phyloP scores from a whole-genome alignment of 108 stramenopile species.

The Nitzschia putrida region DNA sequence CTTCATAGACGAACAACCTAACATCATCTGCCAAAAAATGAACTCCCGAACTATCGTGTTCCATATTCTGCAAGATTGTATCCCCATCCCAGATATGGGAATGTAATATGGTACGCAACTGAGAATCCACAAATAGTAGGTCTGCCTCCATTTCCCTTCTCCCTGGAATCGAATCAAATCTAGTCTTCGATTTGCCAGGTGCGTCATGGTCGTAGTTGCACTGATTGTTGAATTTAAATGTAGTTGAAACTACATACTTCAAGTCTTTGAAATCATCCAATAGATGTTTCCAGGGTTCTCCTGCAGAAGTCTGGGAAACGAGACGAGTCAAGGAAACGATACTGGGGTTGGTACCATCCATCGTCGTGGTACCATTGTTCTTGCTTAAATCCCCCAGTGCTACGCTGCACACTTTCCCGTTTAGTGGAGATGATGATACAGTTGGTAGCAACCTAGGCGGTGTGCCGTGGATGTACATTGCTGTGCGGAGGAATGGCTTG shows the following conservation, averaged over 20 bases:
- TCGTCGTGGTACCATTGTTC: not conserved
- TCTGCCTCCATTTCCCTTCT: constrained; percentile 44
- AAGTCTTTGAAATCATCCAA: not conserved
- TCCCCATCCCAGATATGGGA: constrained; percentile 17
- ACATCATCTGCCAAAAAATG: constrained; percentile 48
- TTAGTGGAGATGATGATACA: no score
- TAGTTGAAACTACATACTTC: constrained; percentile 24
- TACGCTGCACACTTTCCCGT: not conserved
- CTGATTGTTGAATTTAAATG: constrained; percentile 57
- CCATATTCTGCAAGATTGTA: not conserved
- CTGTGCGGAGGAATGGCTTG: constrained; percentile 6
- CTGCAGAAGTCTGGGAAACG: constrained; percentile 20
- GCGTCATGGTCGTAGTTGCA: constrained; percentile 35
- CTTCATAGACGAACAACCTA: constrained; percentile 59
- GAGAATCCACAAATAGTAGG: constrained; percentile 39
- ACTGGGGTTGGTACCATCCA: constrained; percentile 77
- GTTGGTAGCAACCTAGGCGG: constrained; percentile 1
- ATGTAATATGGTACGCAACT: constrained; percentile 53
- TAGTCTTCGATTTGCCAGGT: constrained; percentile 21
- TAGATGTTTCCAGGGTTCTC: not conserved
- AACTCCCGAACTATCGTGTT: not conserved
- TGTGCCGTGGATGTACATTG: constrained; percentile 9
- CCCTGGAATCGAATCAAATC: not conserved
- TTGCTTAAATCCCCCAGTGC: no score
- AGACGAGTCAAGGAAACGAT: constrained; percentile 28